Evolutionary conservation across 768 basidiomycete genomes (phyloP).

Genomic region (Artomyces pyxidatus): DNA sequence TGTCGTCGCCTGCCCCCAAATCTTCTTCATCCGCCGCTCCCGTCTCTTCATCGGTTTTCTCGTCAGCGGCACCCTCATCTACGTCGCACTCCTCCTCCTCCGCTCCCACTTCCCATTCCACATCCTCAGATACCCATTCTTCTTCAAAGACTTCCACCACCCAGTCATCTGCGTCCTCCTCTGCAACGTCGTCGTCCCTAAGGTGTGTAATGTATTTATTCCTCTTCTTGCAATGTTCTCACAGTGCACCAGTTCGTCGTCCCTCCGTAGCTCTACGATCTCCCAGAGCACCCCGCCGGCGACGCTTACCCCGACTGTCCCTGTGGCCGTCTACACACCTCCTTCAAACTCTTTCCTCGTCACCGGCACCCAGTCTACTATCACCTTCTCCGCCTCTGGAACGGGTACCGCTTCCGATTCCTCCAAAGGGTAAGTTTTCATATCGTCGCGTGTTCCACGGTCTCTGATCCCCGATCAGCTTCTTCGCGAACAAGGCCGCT

Average conservation of each 20-base stretch:
- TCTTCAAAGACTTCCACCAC: neutral
- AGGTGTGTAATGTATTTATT: neutral
- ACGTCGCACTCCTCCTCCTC: neutral
- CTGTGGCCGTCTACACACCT: neutral
- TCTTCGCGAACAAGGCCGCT: constrained; percentile 10
- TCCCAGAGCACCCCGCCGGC: neutral
- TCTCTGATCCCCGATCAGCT: constrained; percentile 6
- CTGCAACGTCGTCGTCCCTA: neutral
- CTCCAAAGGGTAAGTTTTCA: neutral
- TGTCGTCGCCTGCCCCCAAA: too few species aligned
- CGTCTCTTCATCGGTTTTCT: neutral
- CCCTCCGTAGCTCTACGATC: too few species aligned
- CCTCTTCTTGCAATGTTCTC: neutral
- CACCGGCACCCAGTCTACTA: neutral
- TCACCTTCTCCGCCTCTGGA: neutral
- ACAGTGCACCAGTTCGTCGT: too few species aligned
- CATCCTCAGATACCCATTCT: neutral
- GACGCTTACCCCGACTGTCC: neutral
- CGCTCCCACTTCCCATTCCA: neutral
- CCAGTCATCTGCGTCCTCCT: neutral
- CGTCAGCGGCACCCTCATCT: neutral
- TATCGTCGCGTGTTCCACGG: constrained; percentile 2
- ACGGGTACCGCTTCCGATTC: neutral
- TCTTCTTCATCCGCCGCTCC: neutral
- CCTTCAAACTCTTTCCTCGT: neutral